phyloP scores from a whole-genome alignment of 176 grass and related monocot genomes.

The Zea luxurians region DNA sequence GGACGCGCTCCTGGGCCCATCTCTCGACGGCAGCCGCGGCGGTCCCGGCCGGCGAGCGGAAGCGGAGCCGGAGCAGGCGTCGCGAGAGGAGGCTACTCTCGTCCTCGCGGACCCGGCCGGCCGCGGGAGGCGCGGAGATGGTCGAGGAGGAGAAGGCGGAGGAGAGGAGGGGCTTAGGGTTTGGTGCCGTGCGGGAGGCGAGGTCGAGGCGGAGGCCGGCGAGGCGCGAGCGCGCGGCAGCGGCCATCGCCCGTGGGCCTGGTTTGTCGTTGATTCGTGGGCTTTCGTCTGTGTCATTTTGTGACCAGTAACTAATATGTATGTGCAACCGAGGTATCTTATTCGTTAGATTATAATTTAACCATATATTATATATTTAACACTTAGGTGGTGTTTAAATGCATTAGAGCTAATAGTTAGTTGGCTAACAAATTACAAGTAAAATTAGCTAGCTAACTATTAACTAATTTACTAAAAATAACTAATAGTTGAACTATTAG shows the following conservation, averaged over 20 bases:
- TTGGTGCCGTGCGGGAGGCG: not conserved
- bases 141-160: not conserved
- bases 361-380: no score
- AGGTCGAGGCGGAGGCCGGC: not conserved
- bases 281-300: not conserved
- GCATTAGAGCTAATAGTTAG: no score
- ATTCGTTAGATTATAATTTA: no score
- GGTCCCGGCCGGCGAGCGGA: conserved; percentile 23
- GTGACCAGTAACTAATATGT: no score
- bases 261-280: not conserved
- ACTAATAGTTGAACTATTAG: no score
- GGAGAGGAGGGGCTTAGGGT: conserved; percentile 1
- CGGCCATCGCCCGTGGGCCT: conserved; percentile 29
- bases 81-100: conserved; percentile 20
- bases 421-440: no score
- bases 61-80: conserved; percentile 48
- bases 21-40: conserved; percentile 41
- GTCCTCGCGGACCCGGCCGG: not conserved
- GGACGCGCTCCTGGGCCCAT: conserved; percentile 46
- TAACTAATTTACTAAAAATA: no score
- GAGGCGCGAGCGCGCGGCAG: conserved; percentile 28
- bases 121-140: not conserved
- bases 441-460: no score
- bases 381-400: no score
- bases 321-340: no score